phyloP scores from a whole-genome alignment of 441 rosid species.

The Populus hybrid region DNA sequence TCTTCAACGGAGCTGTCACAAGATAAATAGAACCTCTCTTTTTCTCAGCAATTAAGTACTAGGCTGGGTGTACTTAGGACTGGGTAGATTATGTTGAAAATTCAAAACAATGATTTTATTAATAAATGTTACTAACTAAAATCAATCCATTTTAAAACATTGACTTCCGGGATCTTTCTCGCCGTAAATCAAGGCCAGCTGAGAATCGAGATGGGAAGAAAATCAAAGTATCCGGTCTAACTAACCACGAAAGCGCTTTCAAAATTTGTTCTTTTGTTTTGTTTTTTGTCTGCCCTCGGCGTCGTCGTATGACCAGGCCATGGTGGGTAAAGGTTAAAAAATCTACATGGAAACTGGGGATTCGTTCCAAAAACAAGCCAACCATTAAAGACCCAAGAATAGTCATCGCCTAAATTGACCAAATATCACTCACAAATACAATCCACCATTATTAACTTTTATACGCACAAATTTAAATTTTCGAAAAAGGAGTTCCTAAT shows the following conservation, averaged over 20 bases:
- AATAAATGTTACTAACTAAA: neutral
- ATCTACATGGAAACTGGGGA: constrained; percentile 14
- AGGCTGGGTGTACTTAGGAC: neutral
- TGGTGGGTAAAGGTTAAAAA: neutral
- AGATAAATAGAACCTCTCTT: too few relatives aligned
- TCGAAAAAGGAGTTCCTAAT: neutral
- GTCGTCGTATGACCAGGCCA: neutral
- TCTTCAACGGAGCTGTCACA: too few relatives aligned
- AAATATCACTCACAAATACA: neutral
- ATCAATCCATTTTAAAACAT: neutral
- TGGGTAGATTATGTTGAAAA: neutral
- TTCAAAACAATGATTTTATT: neutral
- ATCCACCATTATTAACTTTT: neutral
- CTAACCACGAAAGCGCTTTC: neutral
- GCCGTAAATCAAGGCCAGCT: neutral
- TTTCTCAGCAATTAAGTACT: neutral
- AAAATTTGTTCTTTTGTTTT: neutral
- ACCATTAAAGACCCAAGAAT: constrained; percentile 4
- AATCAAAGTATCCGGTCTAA: neutral
- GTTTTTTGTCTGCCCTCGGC: neutral
- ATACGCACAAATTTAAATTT: neutral
- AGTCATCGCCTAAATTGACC: constrained; percentile 22
- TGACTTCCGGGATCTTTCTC: neutral
- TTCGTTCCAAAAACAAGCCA: constrained; percentile 27
- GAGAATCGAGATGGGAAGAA: neutral